These are phyloP conservation scores for Lagerstroemia speciosa DNA, from an alignment of 345 rosid genomes.

Conservation along the genomic window DNA sequence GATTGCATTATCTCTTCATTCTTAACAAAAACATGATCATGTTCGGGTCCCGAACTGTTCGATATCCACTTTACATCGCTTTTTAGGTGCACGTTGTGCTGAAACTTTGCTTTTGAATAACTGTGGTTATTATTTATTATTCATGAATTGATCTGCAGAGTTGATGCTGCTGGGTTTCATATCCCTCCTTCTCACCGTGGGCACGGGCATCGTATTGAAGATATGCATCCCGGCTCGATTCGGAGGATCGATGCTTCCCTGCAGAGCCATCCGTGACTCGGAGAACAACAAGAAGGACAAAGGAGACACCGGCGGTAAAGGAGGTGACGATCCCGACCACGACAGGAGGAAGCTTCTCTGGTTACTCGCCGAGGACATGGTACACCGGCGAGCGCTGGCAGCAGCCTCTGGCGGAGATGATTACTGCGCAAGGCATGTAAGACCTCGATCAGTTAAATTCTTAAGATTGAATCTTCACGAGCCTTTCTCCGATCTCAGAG, in stretches of 20 bases:
- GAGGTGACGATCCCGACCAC: not conserved
- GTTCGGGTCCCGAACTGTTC: no score
- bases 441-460: not conserved
- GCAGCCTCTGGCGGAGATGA: constrained; percentile 17
- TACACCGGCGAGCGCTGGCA: constrained; percentile 27
- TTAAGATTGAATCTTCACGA: no score
- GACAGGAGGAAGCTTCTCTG: constrained; percentile 27
- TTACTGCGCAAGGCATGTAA: constrained; percentile 24
- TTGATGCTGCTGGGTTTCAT: constrained; percentile 62
- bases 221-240: constrained; percentile 35
- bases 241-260: constrained; percentile 48
- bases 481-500: no score
- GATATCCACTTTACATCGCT: not conserved
- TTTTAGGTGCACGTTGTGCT: no score
- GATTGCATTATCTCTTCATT: no score
- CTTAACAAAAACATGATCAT: no score
- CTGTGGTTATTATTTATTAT: no score
- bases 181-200: constrained; percentile 41
- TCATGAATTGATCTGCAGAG: constrained; percentile 28
- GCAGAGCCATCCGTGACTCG: constrained; percentile 12
- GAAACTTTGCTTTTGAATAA: no score
- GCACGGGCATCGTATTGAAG: constrained; percentile 21
- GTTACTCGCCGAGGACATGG: constrained; percentile 14
- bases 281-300: not conserved
- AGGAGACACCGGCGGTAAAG: not conserved